Evolutionary conservation across 2,329 filamentous ascomycete species (phyloP), one percentile per base, ranked within the genome.

Genomic region (Dactylellina haptotyla): DNA sequence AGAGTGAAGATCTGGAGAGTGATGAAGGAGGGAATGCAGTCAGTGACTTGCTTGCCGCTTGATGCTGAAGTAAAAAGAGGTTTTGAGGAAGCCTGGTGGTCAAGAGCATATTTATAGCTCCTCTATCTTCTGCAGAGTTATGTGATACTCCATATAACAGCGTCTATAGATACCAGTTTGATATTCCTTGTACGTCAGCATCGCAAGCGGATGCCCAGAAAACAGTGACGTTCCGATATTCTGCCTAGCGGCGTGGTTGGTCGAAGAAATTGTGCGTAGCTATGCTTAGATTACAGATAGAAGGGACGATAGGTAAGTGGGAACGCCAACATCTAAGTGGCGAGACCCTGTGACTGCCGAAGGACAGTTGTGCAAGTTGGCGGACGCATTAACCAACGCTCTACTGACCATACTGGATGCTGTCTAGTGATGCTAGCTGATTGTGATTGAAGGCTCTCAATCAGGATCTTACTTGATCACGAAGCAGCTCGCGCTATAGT

Each of bases 1-100:
- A 20, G 41, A 46, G 41, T 46, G 41, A 46, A 18, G 41, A 46
- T 46, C 41, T 46, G n/a, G 18, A 46, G 9, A 46, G 18, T 46
- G 41, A 46, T n/a, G 41, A 23, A 41, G 41, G 18, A 8, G 41
- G 23, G 18, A 23, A 20, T 3, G 16, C 12, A 46, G 16, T 3
- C 12, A 46, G 16, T 46, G 16, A 18, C 10, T n/a, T 18, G 9
- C 18, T 23, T 23, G 41, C n/a, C 23, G 16, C 41, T 46, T 18
- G 18, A 10, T 20, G 18, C n/a, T 2, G 16, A 4, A 23, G 16
- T 34, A 34, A 6, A 34, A 6, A 34, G 32, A 14, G n/a, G n/a
- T n/a, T 34, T 34, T 34, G 32, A 34, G 32, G 6, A 34, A n/a
- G n/a, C n/a, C n/a, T n/a, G n/a, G n/a, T n/a, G n/a, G 32, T 34